Evolutionary conservation across 495 filamentous ascomycete species (phyloP).

Genomic region (Mytilinidion resinicola): DNA sequence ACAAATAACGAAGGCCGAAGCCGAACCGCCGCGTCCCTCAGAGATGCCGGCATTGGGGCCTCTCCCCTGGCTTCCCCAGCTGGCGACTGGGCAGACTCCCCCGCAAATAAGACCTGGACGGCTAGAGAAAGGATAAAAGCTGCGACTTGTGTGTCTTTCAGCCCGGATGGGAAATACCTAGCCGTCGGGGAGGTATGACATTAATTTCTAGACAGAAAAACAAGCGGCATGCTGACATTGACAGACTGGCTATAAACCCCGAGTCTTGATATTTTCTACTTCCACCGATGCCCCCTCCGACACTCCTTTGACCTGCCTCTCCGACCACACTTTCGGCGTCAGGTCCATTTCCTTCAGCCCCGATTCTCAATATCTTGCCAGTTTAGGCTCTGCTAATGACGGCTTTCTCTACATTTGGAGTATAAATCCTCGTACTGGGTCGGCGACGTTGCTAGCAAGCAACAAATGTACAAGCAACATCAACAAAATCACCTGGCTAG

Average conservation of each 20-base stretch:
- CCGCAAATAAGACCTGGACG: constrained; percentile 66
- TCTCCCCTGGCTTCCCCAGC: constrained; percentile 39
- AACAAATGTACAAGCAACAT: constrained; percentile 88
- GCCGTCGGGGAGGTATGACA: constrained; percentile 76
- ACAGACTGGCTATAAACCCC: constrained; percentile 82
- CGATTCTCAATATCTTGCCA: constrained; percentile 81
- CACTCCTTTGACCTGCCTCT: constrained; percentile 73
- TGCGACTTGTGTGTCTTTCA: constrained; percentile 90
- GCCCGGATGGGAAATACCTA: constrained; percentile 79
- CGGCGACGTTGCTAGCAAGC: constrained; percentile 79
- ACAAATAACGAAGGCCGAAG: constrained; percentile 56
- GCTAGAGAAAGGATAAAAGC: constrained; percentile 87
- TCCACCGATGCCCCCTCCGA: constrained; percentile 68
- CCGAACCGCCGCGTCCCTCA: constrained; percentile 46
- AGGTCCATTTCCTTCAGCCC: constrained; percentile 82
- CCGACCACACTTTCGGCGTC: constrained; percentile 87
- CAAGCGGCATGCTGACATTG: constrained; percentile 19
- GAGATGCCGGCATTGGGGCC: constrained; percentile 48
- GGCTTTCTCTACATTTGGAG: constrained; percentile 92
- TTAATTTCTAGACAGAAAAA: not conserved
- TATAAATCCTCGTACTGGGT: constrained; percentile 73
- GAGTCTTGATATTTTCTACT: constrained; percentile 83
- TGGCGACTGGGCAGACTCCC: constrained; percentile 52
- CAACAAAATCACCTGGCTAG: constrained; percentile 83
- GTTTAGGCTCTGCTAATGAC: constrained; percentile 80